Conservation (phyloP, 139 green algal genomes). For the Chlorella vulgaris region DNA sequence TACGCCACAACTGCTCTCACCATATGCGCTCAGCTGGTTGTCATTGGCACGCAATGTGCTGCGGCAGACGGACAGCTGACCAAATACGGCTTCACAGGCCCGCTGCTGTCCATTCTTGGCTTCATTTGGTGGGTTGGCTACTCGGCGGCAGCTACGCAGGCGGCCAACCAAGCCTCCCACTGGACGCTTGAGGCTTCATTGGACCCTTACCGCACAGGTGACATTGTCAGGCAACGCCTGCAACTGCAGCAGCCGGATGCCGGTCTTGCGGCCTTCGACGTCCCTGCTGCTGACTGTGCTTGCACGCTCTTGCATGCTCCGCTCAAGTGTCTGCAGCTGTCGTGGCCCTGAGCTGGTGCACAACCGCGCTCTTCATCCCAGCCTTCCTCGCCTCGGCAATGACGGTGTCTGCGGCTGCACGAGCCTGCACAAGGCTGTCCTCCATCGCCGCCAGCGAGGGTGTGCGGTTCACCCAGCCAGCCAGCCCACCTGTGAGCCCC, state of each 20-base stretch:
- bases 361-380: not conserved
- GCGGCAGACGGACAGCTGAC: not conserved
- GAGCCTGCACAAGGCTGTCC: not conserved
- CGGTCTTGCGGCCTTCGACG: too few species aligned
- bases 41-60: not conserved
- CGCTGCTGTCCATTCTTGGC: constrained; percentile 4
- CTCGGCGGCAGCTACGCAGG: not conserved
- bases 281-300: not conserved
- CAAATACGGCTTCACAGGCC: constrained; percentile 5
- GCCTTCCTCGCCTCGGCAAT: constrained; percentile 1
- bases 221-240: too few species aligned
- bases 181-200: not conserved
- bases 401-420: constrained; percentile 2
- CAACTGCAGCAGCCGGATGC: too few species aligned
- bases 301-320: not conserved
- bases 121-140: constrained; percentile 21
- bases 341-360: constrained; percentile 8
- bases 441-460: too few species aligned
- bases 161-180: not conserved
- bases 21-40: not conserved
- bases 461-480: constrained; percentile 16
- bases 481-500: constrained; percentile 2
- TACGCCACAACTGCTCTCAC: not conserved
- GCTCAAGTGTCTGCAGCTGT: constrained; percentile 3
- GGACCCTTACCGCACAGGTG: constrained; percentile 1